Base-by-base conservation (phyloP, 169 alveolate genomes). In the Theileria annulata region DNA sequence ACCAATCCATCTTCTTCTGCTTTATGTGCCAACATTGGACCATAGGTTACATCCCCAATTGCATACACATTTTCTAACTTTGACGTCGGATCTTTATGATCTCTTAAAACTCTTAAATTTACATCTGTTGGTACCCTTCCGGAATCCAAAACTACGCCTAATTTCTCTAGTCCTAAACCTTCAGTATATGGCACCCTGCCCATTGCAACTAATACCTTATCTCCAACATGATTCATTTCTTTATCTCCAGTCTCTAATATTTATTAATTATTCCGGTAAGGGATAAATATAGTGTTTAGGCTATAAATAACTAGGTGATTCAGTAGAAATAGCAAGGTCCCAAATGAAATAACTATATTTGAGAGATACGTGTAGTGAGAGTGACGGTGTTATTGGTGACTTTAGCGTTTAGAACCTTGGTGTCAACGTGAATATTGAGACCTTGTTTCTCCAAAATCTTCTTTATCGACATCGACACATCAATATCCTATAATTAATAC, bases 1-100 rank as follows among this genome's bases (percentile, higher is more conserved):
- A 97, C 97, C 58, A 96, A 88, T 21, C 99, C 99, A 72, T 96
- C 99, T 79, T 96, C 99, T 83, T 96, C 99, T 25, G 99, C 99
- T 84, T 98, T 98, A 87, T 98, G 99, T 10, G 99, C 99, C 66
- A 98, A 92, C 99, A 97, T 98, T 31, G 99, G 99, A 17, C 99
- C 99, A 31, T 92, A 93, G 37, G 96, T 93, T 51, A 95, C 97
- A 91, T 98, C 99, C 10, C 99, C 99, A 78, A 98, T 97, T 21
- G 99, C 99, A 82, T 93, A 91, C 75, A 98, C 94, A 63, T 92
- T 91, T 19, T 64, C 25, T 6, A 27, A 75, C 30, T 13, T 27
- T 8, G 35, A 21, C 8, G 9, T 56, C 27, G 77, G 77, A 21
- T 31, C 73, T 5, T 42, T 37, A 13, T 17, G 51, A 58, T 81